phyloP scores from a whole-genome alignment of 2,329 filamentous ascomycete genomes.

The Aspergillus sp. region DNA sequence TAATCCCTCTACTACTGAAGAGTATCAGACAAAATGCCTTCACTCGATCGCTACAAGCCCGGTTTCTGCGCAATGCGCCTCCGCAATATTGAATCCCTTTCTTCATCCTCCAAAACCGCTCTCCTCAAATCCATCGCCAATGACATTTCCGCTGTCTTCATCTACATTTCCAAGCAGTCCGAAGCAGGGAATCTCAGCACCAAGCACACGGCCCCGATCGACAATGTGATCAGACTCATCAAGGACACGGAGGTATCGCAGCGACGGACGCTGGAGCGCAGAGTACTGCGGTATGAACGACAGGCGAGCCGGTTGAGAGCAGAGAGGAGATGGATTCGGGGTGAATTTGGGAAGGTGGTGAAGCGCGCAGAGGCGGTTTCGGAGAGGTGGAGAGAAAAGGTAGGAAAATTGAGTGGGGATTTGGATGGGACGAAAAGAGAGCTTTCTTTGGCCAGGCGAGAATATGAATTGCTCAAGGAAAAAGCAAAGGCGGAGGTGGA shows the following conservation, averaged over 20 bases:
- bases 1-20: not conserved
- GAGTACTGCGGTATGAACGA: slow-evolving; percentile 11
- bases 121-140: slow-evolving; percentile 22
- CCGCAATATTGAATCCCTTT: slow-evolving; percentile 13
- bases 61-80: slow-evolving; percentile 20
- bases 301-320: slow-evolving; percentile 10
- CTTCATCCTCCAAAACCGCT: slow-evolving; percentile 13
- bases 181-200: slow-evolving; percentile 17
- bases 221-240: slow-evolving; percentile 23
- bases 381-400: not conserved
- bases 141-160: slow-evolving; percentile 26
- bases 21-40: slow-evolving; percentile 2
- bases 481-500: too few species aligned
- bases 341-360: slow-evolving; percentile 15
- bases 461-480: too few species aligned
- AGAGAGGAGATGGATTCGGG: slow-evolving; percentile 15
- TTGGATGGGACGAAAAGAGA: not conserved
- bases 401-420: not conserved
- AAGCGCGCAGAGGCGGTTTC: slow-evolving; percentile 9
- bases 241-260: slow-evolving; percentile 11
- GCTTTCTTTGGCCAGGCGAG: too few species aligned
- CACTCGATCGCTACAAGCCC: not conserved
- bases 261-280: slow-evolving; percentile 14
- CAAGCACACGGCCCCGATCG: slow-evolving; percentile 19
- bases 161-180: slow-evolving; percentile 21